phyloP scores from a whole-genome alignment of 2,329 filamentous ascomycete species.

The Ophiostoma sp. region DNA sequence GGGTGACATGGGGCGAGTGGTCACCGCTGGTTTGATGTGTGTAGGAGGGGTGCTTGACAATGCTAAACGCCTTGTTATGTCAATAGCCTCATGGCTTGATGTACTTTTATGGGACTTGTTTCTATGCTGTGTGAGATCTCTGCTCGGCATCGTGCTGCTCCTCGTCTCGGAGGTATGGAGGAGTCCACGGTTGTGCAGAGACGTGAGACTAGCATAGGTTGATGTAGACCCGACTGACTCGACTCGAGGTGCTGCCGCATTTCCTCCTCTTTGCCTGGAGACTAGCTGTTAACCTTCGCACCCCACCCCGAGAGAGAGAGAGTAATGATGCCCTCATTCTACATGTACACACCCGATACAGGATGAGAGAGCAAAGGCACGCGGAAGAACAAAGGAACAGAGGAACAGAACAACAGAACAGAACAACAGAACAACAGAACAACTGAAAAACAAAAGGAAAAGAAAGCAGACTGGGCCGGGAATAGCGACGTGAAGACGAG shows the following conservation, averaged over 20 bases:
- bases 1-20: neutral
- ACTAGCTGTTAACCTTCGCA: neutral
- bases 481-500: neutral
- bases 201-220: neutral
- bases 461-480: neutral
- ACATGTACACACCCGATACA: neutral
- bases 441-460: neutral
- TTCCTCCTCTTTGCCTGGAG: neutral
- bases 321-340: neutral
- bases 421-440: neutral
- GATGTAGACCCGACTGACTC: neutral
- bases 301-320: neutral
- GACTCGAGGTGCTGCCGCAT: too few relatives aligned
- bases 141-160: neutral
- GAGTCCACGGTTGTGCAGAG: neutral
- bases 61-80: neutral
- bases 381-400: too few relatives aligned
- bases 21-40: constrained; percentile 15
- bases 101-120: neutral
- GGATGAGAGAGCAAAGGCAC: neutral
- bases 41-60: constrained; percentile 11
- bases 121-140: neutral
- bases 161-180: neutral
- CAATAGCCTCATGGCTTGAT: neutral
- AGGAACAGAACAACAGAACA: neutral